Evolutionary conservation across 2,329 filamentous ascomycete genomes (phyloP), one percentile per base, ranked within the genome.

Genomic region (Trichoderma lentiforme): DNA sequence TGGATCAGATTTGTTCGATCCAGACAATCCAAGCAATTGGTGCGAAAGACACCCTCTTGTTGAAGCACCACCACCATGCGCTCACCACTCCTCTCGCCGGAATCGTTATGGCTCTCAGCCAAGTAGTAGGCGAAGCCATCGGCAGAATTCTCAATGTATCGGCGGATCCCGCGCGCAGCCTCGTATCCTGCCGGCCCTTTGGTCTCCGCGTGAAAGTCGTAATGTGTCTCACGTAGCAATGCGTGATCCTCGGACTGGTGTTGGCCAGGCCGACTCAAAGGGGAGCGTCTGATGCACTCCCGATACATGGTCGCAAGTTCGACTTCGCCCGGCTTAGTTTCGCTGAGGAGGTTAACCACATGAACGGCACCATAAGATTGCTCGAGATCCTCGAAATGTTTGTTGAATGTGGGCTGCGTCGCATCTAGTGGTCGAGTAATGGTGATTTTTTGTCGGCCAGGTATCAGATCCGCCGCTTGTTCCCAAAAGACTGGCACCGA

Each of bases 401-500:
- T 97, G 81, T 98, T 91, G 79, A 99, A 98, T 1, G 96, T 94
- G 39, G 94, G 95, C 77, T 98, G 94, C 0, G 95, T 95, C 11
- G 96, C 96, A 78, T 98, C 95, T 0, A 90, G 87, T 14, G 95
- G 97, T 72, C 96, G 88, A 7, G 95, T 97, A 58, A 98, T 88
- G 51, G 92, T 91, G 58, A 99, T 97, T 80, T 98, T 98, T 79
- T 98, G 96, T 77, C 98, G 94, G 3, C 93, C 93, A 0, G 96
- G 95, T 43, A 97, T 87, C 36, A 98, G 87, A 24, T 95, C 95
- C 12, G 94, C 90, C 32, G 92, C 89, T 81, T 98, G 96, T 80
- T 99, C 96, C 96, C 96, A 99, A 80, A 99, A 99, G 3, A 98
- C 87, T 1, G 96, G 96, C 8, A 99, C 93, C 7, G 95, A 98